Percentiles rank a stretch among this genome's conserved stretches.
Conservation (phyloP, 495 filamentous ascomycete genomes). For the Usnea hakonensis region DNA sequence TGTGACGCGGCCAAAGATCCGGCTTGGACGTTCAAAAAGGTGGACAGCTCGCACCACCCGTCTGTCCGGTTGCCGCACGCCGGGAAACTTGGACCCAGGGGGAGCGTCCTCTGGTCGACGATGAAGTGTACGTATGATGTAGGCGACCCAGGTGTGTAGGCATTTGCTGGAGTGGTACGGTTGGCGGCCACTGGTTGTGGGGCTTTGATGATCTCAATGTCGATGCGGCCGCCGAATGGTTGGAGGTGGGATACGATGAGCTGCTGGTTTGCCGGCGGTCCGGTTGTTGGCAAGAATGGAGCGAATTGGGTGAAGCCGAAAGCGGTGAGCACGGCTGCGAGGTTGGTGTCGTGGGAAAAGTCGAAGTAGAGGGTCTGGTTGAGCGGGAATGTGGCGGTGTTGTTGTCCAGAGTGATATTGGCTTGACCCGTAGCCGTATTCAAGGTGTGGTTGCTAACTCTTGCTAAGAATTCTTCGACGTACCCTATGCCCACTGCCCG, state of each 20-base stretch:
- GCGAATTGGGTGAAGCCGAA: constrained; percentile 50
- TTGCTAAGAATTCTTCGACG: constrained; percentile 53
- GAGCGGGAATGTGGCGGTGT: constrained; percentile 39
- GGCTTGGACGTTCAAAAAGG: constrained; percentile 46
- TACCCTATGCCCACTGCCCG: constrained; percentile 58
- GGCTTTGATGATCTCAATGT: constrained; percentile 56
- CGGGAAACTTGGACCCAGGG: constrained; percentile 47
- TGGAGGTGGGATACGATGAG: constrained; percentile 49
- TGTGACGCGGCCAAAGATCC: constrained; percentile 37
- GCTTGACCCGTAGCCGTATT: constrained; percentile 46
- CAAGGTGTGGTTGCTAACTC: constrained; percentile 47
- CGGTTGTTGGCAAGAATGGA: constrained; percentile 34
- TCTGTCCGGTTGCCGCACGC: constrained; percentile 52
- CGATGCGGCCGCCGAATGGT: constrained; percentile 53
- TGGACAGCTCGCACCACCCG: constrained; percentile 56
- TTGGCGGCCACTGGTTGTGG: constrained; percentile 42
- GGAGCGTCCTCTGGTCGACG: constrained; percentile 55
- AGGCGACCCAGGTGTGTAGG: constrained; percentile 28
- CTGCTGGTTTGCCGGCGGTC: constrained; percentile 34
- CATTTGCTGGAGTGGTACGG: constrained; percentile 25
- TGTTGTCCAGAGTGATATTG: constrained; percentile 49
- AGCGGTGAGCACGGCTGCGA: constrained; percentile 39
- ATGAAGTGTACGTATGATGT: constrained; percentile 59
- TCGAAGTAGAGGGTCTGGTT: constrained; percentile 45
- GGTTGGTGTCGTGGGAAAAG: constrained; percentile 37